Percentiles rank a stretch among this genome's conserved stretches.
Conservation (phyloP, 805 yeast genomes). For the Sugiyamaella smithiae region DNA sequence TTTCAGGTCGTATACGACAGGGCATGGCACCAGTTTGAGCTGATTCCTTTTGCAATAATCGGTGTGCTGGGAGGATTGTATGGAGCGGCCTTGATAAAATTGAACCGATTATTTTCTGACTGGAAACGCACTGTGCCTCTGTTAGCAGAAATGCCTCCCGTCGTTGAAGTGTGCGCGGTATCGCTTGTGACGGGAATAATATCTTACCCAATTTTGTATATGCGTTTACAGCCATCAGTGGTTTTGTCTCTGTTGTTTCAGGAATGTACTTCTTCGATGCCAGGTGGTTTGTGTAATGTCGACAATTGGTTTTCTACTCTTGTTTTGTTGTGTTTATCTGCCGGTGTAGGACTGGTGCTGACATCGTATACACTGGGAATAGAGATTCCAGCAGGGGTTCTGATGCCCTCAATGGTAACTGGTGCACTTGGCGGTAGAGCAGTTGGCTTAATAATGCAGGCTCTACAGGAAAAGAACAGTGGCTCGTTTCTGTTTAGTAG, state of each 20-base stretch:
- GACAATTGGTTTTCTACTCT: constrained; percentile 24
- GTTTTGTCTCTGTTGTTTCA: constrained; percentile 60
- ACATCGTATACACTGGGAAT: constrained; percentile 69
- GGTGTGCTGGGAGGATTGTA: constrained; percentile 70
- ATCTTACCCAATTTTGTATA: constrained; percentile 53
- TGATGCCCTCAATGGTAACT: constrained; percentile 95
- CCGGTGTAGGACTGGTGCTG: constrained; percentile 54
- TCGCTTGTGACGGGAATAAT: constrained; percentile 52
- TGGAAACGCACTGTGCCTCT: constrained; percentile 18
- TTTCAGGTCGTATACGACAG: constrained; percentile 67
- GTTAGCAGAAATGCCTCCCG: constrained; percentile 25
- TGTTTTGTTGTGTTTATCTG: constrained; percentile 38
- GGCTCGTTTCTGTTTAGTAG: constrained; percentile 31
- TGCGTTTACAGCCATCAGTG: constrained; percentile 54
- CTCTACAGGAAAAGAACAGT: constrained; percentile 36
- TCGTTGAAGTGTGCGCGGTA: constrained; percentile 49
- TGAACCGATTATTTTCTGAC: constrained; percentile 45
- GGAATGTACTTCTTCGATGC: constrained; percentile 51
- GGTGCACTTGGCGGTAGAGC: constrained; percentile 95
- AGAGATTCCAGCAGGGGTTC: constrained; percentile 88
- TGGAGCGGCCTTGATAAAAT: constrained; percentile 52
- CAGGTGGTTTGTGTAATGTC: constrained; percentile 30
- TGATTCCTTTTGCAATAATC: constrained; percentile 65
- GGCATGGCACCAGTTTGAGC: constrained; percentile 69
- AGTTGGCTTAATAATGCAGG: constrained; percentile 69